Conservation (phyloP, 805 yeast genomes). For the Deakozyma indianensis region DNA sequence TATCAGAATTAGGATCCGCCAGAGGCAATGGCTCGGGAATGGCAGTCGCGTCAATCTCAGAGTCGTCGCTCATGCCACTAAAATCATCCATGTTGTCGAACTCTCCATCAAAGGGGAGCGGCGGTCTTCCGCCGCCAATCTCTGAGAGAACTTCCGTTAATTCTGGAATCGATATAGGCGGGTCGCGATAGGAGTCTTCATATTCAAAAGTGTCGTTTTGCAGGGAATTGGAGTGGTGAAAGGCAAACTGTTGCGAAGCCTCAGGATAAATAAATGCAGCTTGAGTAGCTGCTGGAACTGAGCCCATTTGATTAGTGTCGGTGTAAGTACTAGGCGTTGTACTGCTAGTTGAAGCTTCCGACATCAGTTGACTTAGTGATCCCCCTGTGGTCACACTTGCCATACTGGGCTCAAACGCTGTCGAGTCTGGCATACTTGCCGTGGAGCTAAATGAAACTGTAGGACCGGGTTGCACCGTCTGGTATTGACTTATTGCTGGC, state of each 20-base stretch:
- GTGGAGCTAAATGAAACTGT: too few relatives aligned
- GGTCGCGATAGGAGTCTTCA: neutral
- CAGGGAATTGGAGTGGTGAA: neutral
- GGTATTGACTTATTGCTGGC: neutral
- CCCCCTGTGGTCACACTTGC: too few relatives aligned
- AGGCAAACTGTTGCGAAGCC: too few relatives aligned
- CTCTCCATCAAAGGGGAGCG: neutral
- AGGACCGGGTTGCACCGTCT: neutral
- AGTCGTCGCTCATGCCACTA: neutral
- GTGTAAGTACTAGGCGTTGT: neutral
- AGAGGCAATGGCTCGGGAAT: neutral
- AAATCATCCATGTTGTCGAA: neutral
- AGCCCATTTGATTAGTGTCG: too few relatives aligned
- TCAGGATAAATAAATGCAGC: neutral
- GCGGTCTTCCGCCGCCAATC: neutral
- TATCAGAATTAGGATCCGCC: neutral
- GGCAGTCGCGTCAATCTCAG: neutral
- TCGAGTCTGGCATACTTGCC: neutral
- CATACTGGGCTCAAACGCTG: too few relatives aligned
- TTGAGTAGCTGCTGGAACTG: neutral
- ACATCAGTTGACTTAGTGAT: too few relatives aligned
- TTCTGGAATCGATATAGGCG: neutral
- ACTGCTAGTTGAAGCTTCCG: neutral
- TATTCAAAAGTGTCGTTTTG: neutral
- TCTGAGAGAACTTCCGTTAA: neutral